A percentile compares a stretch with the other conserved stretches of the same genome.
phyloP scores from a whole-genome alignment of 208 protist genomes.

The Trypanosoma lewisi region DNA sequence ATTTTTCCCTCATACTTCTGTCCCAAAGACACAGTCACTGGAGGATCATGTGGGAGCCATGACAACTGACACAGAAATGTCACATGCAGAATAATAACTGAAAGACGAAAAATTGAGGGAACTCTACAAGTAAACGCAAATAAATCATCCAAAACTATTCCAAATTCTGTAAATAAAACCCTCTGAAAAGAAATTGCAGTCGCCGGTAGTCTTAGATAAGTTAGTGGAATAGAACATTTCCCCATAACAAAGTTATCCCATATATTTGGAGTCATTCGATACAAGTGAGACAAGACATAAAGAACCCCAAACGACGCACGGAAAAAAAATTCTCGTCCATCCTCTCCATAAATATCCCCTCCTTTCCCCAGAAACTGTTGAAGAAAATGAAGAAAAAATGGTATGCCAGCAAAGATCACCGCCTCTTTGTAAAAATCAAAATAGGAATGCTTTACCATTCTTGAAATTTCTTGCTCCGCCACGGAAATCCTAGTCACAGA shows the following conservation, averaged over 20 bases:
- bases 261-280: conserved; percentile 75
- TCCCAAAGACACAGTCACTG: conserved; percentile 24
- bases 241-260: conserved; percentile 71
- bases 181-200: conserved; percentile 20
- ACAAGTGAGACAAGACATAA: conserved; percentile 71
- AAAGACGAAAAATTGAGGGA: conserved; percentile 54
- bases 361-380: conserved; percentile 7
- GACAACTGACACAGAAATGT: conserved; percentile 61
- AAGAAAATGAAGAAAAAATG: conserved; percentile 27
- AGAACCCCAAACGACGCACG: conserved; percentile 50
- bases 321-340: conserved; percentile 41
- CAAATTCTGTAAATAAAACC: conserved; percentile 45
- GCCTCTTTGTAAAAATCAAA: conserved; percentile 60
- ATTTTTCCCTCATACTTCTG: conserved; percentile 9
- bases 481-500: conserved; percentile 44
- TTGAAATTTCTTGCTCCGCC: conserved; percentile 31
- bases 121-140: conserved; percentile 84
- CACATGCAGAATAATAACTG: conserved; percentile 55
- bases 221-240: conserved; percentile 66
- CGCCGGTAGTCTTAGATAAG: conserved; percentile 33
- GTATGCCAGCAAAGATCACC: conserved; percentile 29
- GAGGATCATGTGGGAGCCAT: conserved; percentile 64
- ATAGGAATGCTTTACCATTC: conserved; percentile 52
- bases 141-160: conserved; percentile 75
- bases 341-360: background rate